These are phyloP conservation scores for Aaosphaeria arxii DNA, from an alignment of 2,329 filamentous ascomycete genomes.

Conservation along the genomic window DNA sequence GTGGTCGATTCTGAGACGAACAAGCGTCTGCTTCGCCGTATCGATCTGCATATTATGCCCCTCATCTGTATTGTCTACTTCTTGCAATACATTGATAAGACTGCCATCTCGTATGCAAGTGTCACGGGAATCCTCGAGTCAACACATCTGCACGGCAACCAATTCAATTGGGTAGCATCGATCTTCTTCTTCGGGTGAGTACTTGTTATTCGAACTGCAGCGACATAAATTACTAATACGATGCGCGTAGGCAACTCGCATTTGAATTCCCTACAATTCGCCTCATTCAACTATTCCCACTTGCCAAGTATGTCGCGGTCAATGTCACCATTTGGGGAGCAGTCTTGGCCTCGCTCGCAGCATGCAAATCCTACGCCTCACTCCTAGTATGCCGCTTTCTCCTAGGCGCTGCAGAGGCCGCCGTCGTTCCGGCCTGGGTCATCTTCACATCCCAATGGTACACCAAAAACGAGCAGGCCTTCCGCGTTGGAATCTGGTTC, in stretches of 20 bases:
- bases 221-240: neutral
- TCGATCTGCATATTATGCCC: constrained; percentile 9
- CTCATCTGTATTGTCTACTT: constrained; percentile 9
- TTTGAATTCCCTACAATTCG: constrained; percentile 12
- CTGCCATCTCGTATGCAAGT: constrained; percentile 18
- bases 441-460: constrained; percentile 51
- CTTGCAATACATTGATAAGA: constrained; percentile 11
- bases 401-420: constrained; percentile 55
- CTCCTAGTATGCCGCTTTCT: constrained; percentile 53
- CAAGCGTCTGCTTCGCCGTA: constrained; percentile 5
- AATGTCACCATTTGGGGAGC: constrained; percentile 12
- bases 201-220: neutral
- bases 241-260: constrained; percentile 4
- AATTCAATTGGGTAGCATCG: constrained; percentile 43
- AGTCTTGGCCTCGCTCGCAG: constrained; percentile 7
- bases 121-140: constrained; percentile 23
- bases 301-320: constrained; percentile 11
- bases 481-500: constrained; percentile 26
- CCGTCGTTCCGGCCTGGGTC: constrained; percentile 56
- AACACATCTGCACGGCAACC: constrained; percentile 38
- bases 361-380: constrained; percentile 47
- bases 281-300: constrained; percentile 7
- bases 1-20: constrained; percentile 5
- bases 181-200: constrained; percentile 47
- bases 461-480: constrained; percentile 26